Evolutionary conservation across 495 filamentous ascomycete species (phyloP).

Genomic region (Trichoderma virens): DNA sequence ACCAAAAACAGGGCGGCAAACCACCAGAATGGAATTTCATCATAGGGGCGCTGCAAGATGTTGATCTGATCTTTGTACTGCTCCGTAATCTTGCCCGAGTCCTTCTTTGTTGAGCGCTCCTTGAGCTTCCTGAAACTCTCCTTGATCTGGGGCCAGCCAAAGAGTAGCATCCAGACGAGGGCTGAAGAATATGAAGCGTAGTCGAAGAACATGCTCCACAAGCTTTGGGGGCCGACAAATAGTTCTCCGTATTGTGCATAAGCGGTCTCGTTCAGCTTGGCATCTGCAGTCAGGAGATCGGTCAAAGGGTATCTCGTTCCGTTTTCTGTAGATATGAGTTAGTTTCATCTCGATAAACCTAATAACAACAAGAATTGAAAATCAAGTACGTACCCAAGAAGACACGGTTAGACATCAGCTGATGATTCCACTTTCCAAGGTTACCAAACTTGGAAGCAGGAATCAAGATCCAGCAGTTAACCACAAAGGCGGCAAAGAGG

Average conservation of each 20-base stretch:
- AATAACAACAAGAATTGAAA: conserved; percentile 1
- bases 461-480: conserved; percentile 48
- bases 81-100: conserved; percentile 36
- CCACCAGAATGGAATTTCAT: conserved; percentile 51
- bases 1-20: conserved; percentile 39
- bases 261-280: conserved; percentile 45
- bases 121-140: conserved; percentile 33
- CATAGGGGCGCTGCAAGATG: conserved; percentile 46
- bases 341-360: not conserved
- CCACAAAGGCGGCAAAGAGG: conserved; percentile 42
- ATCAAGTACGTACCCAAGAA: conserved; percentile 23
- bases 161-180: conserved; percentile 48
- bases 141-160: conserved; percentile 41
- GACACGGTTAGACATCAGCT: conserved; percentile 48
- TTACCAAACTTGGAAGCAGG: conserved; percentile 49
- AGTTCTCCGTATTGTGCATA: conserved; percentile 43
- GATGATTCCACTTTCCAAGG: conserved; percentile 41
- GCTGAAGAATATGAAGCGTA: conserved; percentile 49
- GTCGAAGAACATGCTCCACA: conserved; percentile 52
- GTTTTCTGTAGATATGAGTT: conserved; percentile 21
- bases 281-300: conserved; percentile 37
- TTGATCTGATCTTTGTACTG: conserved; percentile 49
- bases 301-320: conserved; percentile 42
- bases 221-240: conserved; percentile 45
- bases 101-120: conserved; percentile 20